Percentiles rank a stretch among this genome's conserved stretches.
These are phyloP conservation scores for Aspergillus felis DNA, from an alignment of 2,329 filamentous ascomycete species.

Conservation along the genomic window DNA sequence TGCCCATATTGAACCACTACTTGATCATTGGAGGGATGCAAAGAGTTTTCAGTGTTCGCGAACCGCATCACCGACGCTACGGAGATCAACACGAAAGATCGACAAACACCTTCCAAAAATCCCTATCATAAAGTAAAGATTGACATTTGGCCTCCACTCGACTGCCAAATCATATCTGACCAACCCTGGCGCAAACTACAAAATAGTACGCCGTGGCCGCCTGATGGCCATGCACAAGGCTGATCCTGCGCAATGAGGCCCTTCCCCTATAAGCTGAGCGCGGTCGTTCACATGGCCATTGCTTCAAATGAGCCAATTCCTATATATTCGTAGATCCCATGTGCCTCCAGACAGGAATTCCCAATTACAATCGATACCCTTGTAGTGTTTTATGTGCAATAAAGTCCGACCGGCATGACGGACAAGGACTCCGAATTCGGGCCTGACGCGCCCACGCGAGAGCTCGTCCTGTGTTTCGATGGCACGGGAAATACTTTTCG, in stretches of 20 bases:
- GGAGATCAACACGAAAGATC: neutral
- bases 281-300: neutral
- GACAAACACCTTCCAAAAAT: neutral
- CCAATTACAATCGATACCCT: neutral
- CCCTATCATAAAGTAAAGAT: neutral
- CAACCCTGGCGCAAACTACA: neutral
- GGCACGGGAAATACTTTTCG: slow-evolving; percentile 40
- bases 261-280: neutral
- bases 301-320: neutral
- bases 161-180: neutral
- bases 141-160: neutral
- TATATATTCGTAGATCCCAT: neutral
- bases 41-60: neutral
- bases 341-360: neutral
- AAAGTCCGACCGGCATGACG: neutral
- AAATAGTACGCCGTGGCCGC: neutral
- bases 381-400: too few relatives aligned
- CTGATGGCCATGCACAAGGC: neutral
- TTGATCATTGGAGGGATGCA: neutral
- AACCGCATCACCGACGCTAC: neutral
- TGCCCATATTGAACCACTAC: neutral
- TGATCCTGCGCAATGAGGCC: neutral
- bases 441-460: neutral
- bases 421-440: neutral
- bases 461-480: slow-evolving; percentile 37